Evolutionary conservation across 208 protist genomes (phyloP).

Genomic region (Trypanosoma rangeli): DNA sequence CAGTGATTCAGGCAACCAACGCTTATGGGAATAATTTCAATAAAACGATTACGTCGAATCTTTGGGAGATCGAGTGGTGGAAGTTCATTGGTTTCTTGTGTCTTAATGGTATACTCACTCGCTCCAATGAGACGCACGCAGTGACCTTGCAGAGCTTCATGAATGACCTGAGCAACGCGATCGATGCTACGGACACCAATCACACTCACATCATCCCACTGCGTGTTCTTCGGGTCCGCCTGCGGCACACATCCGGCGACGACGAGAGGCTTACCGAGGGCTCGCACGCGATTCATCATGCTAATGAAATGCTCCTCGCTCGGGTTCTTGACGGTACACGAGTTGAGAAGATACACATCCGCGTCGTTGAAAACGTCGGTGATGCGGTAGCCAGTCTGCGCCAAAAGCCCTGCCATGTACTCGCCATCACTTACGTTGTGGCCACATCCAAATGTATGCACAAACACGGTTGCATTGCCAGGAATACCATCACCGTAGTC

Average conservation of each 20-base stretch:
- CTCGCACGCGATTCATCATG: conserved; percentile 41
- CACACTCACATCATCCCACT: conserved; percentile 38
- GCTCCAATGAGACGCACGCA: conserved; percentile 46
- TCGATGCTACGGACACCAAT: conserved; percentile 72
- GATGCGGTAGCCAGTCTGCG: conserved; percentile 46
- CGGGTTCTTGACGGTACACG: conserved; percentile 85
- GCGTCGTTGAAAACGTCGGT: conserved; percentile 40
- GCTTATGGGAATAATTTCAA: conserved; percentile 89
- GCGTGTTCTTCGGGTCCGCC: conserved; percentile 42
- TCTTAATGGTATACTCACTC: conserved; percentile 1
- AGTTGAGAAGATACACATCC: conserved; percentile 74
- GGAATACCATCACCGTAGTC: conserved; percentile 37
- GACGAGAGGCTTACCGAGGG: conserved; percentile 40
- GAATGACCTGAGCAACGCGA: conserved; percentile 68
- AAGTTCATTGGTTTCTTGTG: conserved; percentile 26
- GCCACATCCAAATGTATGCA: conserved; percentile 84
- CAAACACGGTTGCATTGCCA: conserved; percentile 52
- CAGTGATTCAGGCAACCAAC: conserved; percentile 85
- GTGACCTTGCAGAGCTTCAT: conserved; percentile 71
- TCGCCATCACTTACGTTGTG: conserved; percentile 83
- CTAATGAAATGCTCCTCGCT: conserved; percentile 57
- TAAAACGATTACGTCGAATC: conserved; percentile 71
- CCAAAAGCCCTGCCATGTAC: conserved; percentile 88
- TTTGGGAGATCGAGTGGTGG: conserved; percentile 76
- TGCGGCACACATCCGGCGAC: conserved; percentile 79